Conservation (phyloP, 2,329 filamentous ascomycete species). For the Trichoderma breve region DNA sequence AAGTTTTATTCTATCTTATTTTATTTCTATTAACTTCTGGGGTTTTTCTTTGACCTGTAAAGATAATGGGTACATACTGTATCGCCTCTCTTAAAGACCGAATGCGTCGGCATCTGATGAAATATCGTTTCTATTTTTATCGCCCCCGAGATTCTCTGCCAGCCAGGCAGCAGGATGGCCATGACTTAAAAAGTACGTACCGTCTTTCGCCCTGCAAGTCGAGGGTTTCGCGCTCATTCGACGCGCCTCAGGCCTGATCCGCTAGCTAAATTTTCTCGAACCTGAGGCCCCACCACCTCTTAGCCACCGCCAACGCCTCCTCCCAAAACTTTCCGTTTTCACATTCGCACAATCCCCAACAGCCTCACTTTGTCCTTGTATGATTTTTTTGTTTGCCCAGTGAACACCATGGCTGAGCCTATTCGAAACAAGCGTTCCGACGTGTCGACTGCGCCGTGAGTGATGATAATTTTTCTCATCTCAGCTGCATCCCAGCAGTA, state of each 20-base stretch:
- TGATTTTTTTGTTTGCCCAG: slow-evolving; percentile 27
- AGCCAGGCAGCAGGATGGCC: neutral
- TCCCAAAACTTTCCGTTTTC: slow-evolving; percentile 35
- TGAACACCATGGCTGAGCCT: slow-evolving; percentile 57
- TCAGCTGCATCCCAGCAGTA: slow-evolving; percentile 23
- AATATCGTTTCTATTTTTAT: neutral
- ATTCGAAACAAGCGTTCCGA: slow-evolving; percentile 63
- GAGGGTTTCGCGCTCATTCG: slow-evolving; percentile 18
- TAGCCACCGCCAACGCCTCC: slow-evolving; percentile 37
- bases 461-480: slow-evolving; percentile 27
- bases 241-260: slow-evolving; percentile 32
- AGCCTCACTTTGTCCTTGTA: slow-evolving; percentile 27
- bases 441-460: slow-evolving; percentile 57
- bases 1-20: too few species aligned
- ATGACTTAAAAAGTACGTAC: slow-evolving; percentile 1
- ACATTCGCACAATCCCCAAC: slow-evolving; percentile 28
- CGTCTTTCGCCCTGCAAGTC: neutral
- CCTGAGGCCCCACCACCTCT: slow-evolving; percentile 41
- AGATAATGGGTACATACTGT: neutral
- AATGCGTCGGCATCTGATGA: neutral
- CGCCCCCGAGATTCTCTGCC: neutral
- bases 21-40: neutral
- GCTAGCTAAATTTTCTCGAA: slow-evolving; percentile 38
- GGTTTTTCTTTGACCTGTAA: neutral
- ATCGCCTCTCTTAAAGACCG: neutral